Evolutionary conservation across 768 basidiomycete species (phyloP).

Genomic region (Dioszegia hungarica): DNA sequence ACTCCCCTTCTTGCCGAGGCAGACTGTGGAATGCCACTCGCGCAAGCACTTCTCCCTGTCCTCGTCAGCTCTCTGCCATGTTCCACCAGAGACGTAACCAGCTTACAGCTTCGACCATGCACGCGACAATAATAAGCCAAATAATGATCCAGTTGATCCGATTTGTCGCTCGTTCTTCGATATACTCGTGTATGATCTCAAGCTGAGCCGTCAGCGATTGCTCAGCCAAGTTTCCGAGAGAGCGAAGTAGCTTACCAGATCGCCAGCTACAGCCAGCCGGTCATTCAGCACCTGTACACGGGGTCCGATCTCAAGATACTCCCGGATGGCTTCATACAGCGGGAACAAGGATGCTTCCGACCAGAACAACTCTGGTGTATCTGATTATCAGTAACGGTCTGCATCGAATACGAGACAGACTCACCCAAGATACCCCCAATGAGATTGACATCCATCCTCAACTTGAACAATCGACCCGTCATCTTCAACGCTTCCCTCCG

Average conservation of each 20-base stretch:
- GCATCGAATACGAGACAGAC: constrained; percentile 8
- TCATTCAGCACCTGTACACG: constrained; percentile 83
- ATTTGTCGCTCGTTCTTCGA: constrained; percentile 84
- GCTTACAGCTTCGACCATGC: constrained; percentile 73
- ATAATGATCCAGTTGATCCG: constrained; percentile 79
- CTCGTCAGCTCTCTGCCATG: constrained; percentile 10
- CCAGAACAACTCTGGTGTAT: constrained; percentile 93
- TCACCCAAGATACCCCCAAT: constrained; percentile 75
- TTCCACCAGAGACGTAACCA: not conserved
- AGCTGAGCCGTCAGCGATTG: constrained; percentile 54
- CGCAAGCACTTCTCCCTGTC: constrained; percentile 43
- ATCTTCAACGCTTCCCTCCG: constrained; percentile 79
- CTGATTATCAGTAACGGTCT: constrained; percentile 42
- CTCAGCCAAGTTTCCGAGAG: not conserved
- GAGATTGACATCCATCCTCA: constrained; percentile 82
- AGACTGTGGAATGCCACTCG: constrained; percentile 38
- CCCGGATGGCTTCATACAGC: constrained; percentile 84
- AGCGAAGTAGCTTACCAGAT: constrained; percentile 61
- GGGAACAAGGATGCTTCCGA: constrained; percentile 82
- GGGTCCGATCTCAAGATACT: constrained; percentile 86
- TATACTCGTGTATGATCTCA: constrained; percentile 86
- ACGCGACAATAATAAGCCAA: constrained; percentile 84
- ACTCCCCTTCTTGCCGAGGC: constrained; percentile 30
- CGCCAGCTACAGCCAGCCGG: constrained; percentile 77
- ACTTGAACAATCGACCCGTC: constrained; percentile 78